These are phyloP conservation scores for Cyanidiococcus yangmingshanensis DNA, from an alignment of 23 red algal genomes.

Conservation along the genomic window DNA sequence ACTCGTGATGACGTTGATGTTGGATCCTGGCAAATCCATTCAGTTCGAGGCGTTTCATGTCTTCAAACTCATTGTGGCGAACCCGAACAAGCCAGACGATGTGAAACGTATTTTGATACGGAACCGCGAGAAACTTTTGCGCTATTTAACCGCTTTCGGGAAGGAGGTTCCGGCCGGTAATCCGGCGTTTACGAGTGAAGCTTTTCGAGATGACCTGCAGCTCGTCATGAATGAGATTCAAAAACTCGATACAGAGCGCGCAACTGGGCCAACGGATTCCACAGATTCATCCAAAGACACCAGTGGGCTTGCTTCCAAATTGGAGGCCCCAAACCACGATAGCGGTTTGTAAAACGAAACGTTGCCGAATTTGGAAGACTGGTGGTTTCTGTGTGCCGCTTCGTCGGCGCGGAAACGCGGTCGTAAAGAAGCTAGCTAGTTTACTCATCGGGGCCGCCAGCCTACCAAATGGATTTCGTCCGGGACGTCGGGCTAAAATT, in stretches of 20 bases:
- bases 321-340: no score
- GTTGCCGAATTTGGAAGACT: no score
- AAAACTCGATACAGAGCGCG: not conserved
- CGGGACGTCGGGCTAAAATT: no score
- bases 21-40: slow-evolving; percentile 80
- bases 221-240: slow-evolving; percentile 1
- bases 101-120: slow-evolving; percentile 65
- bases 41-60: slow-evolving; percentile 99
- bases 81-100: slow-evolving; percentile 67
- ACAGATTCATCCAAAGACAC: no score
- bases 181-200: not conserved
- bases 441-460: no score
- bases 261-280: not conserved
- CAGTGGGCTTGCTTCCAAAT: no score
- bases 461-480: no score
- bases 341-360: no score
- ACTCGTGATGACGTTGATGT: slow-evolving; percentile 88
- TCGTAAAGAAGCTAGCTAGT: no score
- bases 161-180: slow-evolving; percentile 26
- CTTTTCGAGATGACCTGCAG: slow-evolving; percentile 9
- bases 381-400: no score
- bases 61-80: slow-evolving; percentile 99
- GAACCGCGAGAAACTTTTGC: slow-evolving; percentile 61
- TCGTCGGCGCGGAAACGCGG: no score
- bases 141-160: slow-evolving; percentile 67